Percentiles rank a stretch among this genome's conserved stretches.
These are phyloP conservation scores for Pseudogymnoascus sp. DNA, from an alignment of 2,329 filamentous ascomycete genomes.

Conservation along the genomic window DNA sequence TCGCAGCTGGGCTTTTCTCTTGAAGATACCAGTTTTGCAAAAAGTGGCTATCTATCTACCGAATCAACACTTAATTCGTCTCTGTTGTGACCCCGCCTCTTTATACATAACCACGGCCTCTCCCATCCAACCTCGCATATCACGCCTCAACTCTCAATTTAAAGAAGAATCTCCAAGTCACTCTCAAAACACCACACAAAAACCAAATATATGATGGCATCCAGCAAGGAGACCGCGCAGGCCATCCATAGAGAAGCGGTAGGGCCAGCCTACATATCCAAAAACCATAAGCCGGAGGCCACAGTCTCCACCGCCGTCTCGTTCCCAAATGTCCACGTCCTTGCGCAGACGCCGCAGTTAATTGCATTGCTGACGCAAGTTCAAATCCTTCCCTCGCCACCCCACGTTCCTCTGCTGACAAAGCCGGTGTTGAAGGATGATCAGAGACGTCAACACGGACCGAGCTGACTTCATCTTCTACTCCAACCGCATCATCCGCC, in stretches of 20 bases:
- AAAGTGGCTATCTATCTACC: neutral
- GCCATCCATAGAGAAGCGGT: constrained; percentile 45
- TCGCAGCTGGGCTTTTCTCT: neutral
- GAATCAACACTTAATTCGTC: neutral
- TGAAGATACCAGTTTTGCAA: neutral
- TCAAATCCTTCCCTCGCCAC: neutral
- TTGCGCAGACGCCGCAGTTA: constrained; percentile 89
- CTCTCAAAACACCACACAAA: neutral
- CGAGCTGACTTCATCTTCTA: constrained; percentile 99
- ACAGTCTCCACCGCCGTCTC: constrained; percentile 78
- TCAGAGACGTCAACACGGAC: constrained; percentile 80
- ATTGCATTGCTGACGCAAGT: constrained; percentile 96
- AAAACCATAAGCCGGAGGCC: constrained; percentile 71
- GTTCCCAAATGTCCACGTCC: constrained; percentile 79
- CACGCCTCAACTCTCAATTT: neutral
- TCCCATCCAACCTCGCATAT: constrained; percentile 2
- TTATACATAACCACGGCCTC: neutral
- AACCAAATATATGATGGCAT: neutral
- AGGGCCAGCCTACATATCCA: constrained; percentile 70
- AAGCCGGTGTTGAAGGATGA: constrained; percentile 58
- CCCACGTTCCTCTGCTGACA: neutral
- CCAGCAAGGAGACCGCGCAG: neutral
- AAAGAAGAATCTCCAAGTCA: neutral
- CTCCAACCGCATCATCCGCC: constrained; percentile 93
- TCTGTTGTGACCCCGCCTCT: constrained; percentile 2